Evolutionary conservation across 2,329 filamentous ascomycete species (phyloP).

Genomic region (Monosporascus sp.): DNA sequence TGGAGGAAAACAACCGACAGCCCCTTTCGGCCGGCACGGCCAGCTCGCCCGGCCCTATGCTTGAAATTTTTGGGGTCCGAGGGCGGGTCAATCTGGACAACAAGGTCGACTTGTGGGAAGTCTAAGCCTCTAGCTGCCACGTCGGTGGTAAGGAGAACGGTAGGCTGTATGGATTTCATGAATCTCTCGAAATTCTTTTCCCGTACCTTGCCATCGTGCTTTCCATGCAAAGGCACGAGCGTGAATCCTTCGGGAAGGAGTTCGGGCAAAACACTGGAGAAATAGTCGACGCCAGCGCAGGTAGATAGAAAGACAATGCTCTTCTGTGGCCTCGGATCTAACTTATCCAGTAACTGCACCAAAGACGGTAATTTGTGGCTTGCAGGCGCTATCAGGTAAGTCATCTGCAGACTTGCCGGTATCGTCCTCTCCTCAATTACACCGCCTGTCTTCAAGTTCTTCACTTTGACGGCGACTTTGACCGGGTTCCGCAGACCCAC

Average conservation of each 20-base stretch:
- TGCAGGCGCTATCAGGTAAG: slow-evolving; percentile 70
- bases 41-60: slow-evolving; percentile 84
- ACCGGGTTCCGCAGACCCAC: slow-evolving; percentile 91
- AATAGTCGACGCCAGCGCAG: slow-evolving; percentile 92
- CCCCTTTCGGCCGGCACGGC: slow-evolving; percentile 80
- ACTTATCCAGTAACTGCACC: slow-evolving; percentile 59
- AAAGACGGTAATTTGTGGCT: slow-evolving; percentile 76
- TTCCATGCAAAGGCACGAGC: slow-evolving; percentile 82
- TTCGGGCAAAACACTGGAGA: slow-evolving; percentile 70
- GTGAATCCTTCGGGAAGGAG: slow-evolving; percentile 64
- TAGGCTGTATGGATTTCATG: slow-evolving; percentile 65
- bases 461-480: slow-evolving; percentile 90
- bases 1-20: slow-evolving; percentile 82
- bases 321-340: slow-evolving; percentile 73
- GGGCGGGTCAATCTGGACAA: slow-evolving; percentile 77
- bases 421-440: slow-evolving; percentile 75
- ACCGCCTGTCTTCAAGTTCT: slow-evolving; percentile 60
- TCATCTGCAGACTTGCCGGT: slow-evolving; percentile 88
- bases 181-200: slow-evolving; percentile 84
- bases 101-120: slow-evolving; percentile 85
- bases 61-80: slow-evolving; percentile 93
- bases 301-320: slow-evolving; percentile 91
- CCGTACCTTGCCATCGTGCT: slow-evolving; percentile 81
- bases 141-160: slow-evolving; percentile 86
- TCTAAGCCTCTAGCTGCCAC: slow-evolving; percentile 86